These are phyloP conservation scores for Ustilago cynodontis DNA, from an alignment of 1,284 basidiomycete species.

Conservation along the genomic window DNA sequence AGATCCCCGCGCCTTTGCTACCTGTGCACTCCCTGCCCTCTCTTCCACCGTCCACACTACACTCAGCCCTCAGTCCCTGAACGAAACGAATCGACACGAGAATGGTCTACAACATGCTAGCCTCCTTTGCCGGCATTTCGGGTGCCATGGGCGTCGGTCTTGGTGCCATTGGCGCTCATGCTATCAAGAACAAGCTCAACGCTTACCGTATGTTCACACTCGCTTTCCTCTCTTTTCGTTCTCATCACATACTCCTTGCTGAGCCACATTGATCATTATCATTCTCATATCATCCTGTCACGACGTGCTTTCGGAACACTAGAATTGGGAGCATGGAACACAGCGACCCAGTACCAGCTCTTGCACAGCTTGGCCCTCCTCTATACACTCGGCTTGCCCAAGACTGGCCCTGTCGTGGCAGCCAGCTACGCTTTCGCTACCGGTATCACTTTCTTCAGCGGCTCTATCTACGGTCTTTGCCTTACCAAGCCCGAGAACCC, in stretches of 20 bases:
- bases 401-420: slow-evolving; percentile 41
- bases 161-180: slow-evolving; percentile 66
- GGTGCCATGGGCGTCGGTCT: slow-evolving; percentile 56
- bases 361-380: slow-evolving; percentile 66
- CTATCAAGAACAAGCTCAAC: slow-evolving; percentile 61
- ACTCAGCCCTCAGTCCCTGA: no score
- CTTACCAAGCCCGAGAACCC: slow-evolving; percentile 56
- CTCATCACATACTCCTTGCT: background rate
- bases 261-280: background rate
- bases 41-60: background rate
- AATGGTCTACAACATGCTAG: slow-evolving; percentile 47
- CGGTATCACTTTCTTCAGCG: slow-evolving; percentile 67
- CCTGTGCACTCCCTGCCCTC: background rate
- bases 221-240: background rate
- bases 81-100: slow-evolving; percentile 10
- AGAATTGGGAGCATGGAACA: slow-evolving; percentile 64
- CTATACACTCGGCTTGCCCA: slow-evolving; percentile 46
- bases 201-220: slow-evolving; percentile 51
- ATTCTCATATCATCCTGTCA: no score
- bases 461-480: slow-evolving; percentile 66
- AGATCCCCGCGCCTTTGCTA: background rate
- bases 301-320: background rate
- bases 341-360: slow-evolving; percentile 65
- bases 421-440: slow-evolving; percentile 59
- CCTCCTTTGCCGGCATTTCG: slow-evolving; percentile 53